These are phyloP conservation scores for Pseudogymnoascus sp. DNA, from an alignment of 2,329 filamentous ascomycete species.

Conservation along the genomic window DNA sequence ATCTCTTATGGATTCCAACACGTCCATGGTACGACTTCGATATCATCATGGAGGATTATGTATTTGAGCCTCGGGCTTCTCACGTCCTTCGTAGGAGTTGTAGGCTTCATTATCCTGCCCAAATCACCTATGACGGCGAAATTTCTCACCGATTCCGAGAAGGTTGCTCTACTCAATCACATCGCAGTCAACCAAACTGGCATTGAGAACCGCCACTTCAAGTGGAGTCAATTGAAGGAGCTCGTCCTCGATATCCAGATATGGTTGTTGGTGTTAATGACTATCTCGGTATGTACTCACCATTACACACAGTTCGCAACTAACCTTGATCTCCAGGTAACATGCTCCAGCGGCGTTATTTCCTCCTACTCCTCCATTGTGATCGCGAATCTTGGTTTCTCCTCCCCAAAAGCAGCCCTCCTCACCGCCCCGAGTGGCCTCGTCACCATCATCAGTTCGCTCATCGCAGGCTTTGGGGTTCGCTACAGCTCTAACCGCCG, in stretches of 20 bases:
- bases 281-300: background rate
- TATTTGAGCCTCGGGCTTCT: conserved; percentile 42
- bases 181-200: conserved; percentile 52
- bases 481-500: conserved; percentile 35
- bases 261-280: conserved; percentile 24
- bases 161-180: conserved; percentile 41
- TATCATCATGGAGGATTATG: conserved; percentile 52
- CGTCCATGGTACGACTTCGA: conserved; percentile 29
- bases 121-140: conserved; percentile 40
- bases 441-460: conserved; percentile 35
- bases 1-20: conserved; percentile 49
- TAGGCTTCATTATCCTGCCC: conserved; percentile 39
- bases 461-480: conserved; percentile 33
- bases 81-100: conserved; percentile 35
- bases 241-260: conserved; percentile 27
- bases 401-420: conserved; percentile 35
- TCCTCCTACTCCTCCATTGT: background rate
- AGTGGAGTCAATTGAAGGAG: conserved; percentile 45
- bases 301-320: conserved; percentile 5
- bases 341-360: conserved; percentile 1
- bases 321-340: conserved; percentile 17
- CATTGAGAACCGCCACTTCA: conserved; percentile 47
- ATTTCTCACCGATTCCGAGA: conserved; percentile 33
- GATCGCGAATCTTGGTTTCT: conserved; percentile 35
- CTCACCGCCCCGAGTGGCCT: conserved; percentile 38